Percentiles rank a stretch among this genome's conserved stretches.
Evolutionary conservation across 768 basidiomycete species (phyloP).

Genomic region (Suillus cothurnatus): DNA sequence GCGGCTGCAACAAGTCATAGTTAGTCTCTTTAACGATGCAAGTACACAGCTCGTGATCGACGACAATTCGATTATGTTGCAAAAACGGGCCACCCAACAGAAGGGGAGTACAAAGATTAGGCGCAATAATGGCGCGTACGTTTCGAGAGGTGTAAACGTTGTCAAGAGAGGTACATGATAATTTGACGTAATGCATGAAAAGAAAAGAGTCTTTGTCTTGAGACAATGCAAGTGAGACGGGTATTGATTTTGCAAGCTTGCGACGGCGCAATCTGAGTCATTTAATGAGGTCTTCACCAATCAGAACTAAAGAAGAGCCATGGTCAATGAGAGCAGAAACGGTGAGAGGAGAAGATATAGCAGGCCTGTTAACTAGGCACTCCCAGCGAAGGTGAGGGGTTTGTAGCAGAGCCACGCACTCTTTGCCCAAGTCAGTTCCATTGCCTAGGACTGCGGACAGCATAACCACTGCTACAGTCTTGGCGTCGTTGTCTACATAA

Average conservation of each 20-base stretch:
- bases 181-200: constrained; percentile 17
- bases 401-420: constrained; percentile 2
- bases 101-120: too few species aligned
- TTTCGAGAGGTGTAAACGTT: too few species aligned
- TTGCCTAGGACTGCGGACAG: constrained; percentile 6
- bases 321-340: constrained; percentile 29
- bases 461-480: constrained; percentile 4
- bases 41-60: too few species aligned
- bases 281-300: constrained; percentile 25
- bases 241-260: constrained; percentile 6
- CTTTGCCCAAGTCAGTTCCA: constrained; percentile 15
- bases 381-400: too few species aligned
- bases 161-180: constrained; percentile 4
- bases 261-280: constrained; percentile 1
- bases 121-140: too few species aligned
- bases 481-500: too few species aligned
- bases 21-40: too few species aligned
- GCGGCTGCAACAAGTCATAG: too few species aligned
- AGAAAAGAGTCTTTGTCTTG: background rate
- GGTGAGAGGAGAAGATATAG: background rate
- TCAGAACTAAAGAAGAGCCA: constrained; percentile 36
- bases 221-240: constrained; percentile 12
- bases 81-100: too few species aligned
- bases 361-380: too few species aligned
- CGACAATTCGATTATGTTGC: too few species aligned